Evolutionary conservation across 768 basidiomycete genomes (phyloP).

Genomic region (Suillus americanus): DNA sequence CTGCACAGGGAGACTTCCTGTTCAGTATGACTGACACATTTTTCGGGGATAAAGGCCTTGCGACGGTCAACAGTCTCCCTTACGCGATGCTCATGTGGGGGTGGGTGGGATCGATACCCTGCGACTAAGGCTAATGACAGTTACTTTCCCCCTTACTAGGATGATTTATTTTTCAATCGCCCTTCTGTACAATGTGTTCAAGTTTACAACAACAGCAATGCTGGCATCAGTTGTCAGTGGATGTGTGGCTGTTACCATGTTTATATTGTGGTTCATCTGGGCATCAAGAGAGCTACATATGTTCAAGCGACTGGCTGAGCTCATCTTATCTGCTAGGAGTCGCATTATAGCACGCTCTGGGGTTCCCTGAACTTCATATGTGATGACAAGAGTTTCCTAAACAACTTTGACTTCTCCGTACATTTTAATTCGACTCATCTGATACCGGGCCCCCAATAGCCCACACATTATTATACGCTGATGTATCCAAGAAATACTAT

Average conservation of each 20-base stretch:
- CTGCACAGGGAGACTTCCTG: background rate
- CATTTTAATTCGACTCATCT: background rate
- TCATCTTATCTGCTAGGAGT: background rate
- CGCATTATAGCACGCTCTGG: background rate
- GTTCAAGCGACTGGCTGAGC: background rate
- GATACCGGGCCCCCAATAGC: background rate
- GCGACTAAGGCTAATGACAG: background rate
- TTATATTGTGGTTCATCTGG: constrained; percentile 7
- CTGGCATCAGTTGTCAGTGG: background rate
- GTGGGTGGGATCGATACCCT: constrained; percentile 30
- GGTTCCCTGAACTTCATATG: background rate
- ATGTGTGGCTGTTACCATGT: constrained; percentile 3
- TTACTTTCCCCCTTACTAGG: background rate
- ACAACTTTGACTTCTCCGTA: background rate
- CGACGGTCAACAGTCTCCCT: constrained; percentile 49
- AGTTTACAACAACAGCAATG: background rate
- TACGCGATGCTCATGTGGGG: constrained; percentile 54
- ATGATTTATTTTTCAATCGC: constrained; percentile 11
- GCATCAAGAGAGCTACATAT: background rate
- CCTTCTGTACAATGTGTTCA: constrained; percentile 1
- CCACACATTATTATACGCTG: background rate
- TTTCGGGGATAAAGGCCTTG: constrained; percentile 42
- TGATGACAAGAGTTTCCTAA: background rate
- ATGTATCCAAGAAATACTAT: background rate
- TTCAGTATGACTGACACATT: constrained; percentile 13